These are phyloP conservation scores for Fraxinus angustifolia DNA, from an alignment of 305 asterid genomes.

Conservation along the genomic window DNA sequence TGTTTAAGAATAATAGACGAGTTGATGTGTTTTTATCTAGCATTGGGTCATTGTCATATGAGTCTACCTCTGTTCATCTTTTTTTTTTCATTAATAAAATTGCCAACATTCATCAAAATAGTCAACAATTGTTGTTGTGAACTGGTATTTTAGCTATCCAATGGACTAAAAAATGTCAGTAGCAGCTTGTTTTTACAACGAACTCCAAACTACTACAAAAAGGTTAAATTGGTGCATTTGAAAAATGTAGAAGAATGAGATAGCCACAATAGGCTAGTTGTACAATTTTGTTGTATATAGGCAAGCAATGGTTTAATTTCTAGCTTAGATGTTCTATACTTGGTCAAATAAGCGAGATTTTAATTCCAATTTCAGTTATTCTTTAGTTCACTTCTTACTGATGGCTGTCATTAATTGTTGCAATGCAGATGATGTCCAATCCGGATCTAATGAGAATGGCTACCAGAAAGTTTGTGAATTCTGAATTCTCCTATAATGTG, in stretches of 20 bases:
- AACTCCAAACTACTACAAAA: neutral
- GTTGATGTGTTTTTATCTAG: neutral
- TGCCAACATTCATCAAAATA: neutral
- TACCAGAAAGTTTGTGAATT: slow-evolving; percentile 27
- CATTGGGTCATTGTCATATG: neutral
- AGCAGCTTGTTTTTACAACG: neutral
- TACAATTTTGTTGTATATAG: neutral
- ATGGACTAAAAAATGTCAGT: neutral
- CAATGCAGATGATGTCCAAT: too few relatives aligned
- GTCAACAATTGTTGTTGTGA: neutral
- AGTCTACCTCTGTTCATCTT: neutral
- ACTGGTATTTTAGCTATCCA: neutral
- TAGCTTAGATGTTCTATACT: neutral
- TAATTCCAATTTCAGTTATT: neutral
- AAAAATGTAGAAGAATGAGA: neutral
- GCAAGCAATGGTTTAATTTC: neutral
- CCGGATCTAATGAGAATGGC: slow-evolving; percentile 45
- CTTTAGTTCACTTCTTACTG: slow-evolving; percentile 5
- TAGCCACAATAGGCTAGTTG: neutral
- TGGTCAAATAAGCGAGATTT: neutral
- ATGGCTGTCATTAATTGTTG: neutral
- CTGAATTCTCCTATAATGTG: too few relatives aligned
- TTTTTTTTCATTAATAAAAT: neutral
- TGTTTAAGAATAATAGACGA: neutral
- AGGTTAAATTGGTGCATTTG: neutral